Evolutionary conservation across 2,329 filamentous ascomycete species (phyloP), one percentile per base, ranked within the genome.

Genomic region (Alternaria hordeiaustralica): DNA sequence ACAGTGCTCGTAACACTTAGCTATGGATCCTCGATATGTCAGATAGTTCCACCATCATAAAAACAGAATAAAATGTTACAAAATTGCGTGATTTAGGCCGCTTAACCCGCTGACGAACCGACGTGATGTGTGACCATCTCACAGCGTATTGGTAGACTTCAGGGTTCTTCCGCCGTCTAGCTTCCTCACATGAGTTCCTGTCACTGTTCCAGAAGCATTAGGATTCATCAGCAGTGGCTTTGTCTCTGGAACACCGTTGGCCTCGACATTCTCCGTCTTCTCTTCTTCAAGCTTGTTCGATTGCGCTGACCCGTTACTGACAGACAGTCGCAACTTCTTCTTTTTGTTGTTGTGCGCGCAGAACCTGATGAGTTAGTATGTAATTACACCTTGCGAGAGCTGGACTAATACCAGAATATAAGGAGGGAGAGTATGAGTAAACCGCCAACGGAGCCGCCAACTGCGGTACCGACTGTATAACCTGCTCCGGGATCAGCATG

Each of bases 71-170:
- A 15, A 2, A 51, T 15, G 28, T 30, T 28, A n/a, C 9, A 13
- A 30, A 13, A 8, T 5, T n/a, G 2, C n/a, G 28, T 12, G 47
- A 11, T 2, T 2, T 13, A 7, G 2, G 13, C 13, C 3, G 18
- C 3, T 10, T 4, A 15, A 21, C 3, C 18, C 8, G 26, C 18
- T 0, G 1, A 10, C 6, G 13, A 4, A 41, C 5, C 3, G 21
- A 11, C 3, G 7, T 15, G 18, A 51, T 21, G 1, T 7, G 9
- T 23, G 8, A 2, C n/a, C 7, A 15, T 51, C n/a, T 33, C 18
- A 33, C 26, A 51, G 18, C 18, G 26, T 51, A 18, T n/a, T 21
- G 5, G 47, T 21, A 51, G 47, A 33, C 12, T 51, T 50, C n/a
- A 33, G 6, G 2, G n/a, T 20, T 33, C 26, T 30, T 3, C 18